Evolutionary conservation across 2,329 filamentous ascomycete genomes (phyloP).

Genomic region (Claviceps purpurea): DNA sequence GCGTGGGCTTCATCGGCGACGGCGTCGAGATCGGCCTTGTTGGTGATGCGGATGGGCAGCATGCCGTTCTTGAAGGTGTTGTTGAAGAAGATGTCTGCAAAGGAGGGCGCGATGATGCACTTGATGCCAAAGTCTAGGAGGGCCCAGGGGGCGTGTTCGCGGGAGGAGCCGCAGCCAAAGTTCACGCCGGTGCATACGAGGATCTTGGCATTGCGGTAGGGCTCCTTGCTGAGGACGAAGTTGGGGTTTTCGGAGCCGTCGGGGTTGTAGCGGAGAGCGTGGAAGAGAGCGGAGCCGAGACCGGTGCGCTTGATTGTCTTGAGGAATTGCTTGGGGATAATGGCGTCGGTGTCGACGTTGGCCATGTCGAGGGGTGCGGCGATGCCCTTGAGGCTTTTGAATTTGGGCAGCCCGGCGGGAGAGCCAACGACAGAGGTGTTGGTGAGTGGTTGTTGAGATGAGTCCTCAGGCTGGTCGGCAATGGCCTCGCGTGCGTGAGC

Average conservation of each 20-base stretch:
- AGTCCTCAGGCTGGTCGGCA: conserved; percentile 48
- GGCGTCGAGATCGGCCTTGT: conserved; percentile 50
- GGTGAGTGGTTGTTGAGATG: conserved; percentile 38
- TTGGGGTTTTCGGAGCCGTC: conserved; percentile 63
- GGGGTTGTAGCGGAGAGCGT: conserved; percentile 64
- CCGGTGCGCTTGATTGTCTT: conserved; percentile 99
- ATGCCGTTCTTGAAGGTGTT: conserved; percentile 99
- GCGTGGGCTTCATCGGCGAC: conserved; percentile 67
- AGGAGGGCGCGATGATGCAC: conserved; percentile 78
- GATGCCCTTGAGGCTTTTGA: conserved; percentile 71
- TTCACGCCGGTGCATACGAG: conserved; percentile 84
- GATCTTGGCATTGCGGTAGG: conserved; percentile 74
- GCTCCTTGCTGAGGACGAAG: conserved; percentile 84
- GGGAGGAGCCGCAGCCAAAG: conserved; percentile 85
- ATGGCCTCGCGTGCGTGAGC: conserved; percentile 40
- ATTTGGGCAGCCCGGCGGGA: conserved; percentile 63
- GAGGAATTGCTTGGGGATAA: conserved; percentile 98
- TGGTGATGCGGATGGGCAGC: conserved; percentile 68
- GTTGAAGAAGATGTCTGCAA: conserved; percentile 81
- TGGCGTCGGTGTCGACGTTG: conserved; percentile 97
- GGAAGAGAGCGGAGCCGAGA: conserved; percentile 77
- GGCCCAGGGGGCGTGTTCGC: conserved; percentile 96
- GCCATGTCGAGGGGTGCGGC: conserved; percentile 76
- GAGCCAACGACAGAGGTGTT: conserved; percentile 38
- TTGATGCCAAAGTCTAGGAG: conserved; percentile 93